Base-by-base conservation (phyloP, 768 basidiomycete genomes). In the Mycena rosella region DNA sequence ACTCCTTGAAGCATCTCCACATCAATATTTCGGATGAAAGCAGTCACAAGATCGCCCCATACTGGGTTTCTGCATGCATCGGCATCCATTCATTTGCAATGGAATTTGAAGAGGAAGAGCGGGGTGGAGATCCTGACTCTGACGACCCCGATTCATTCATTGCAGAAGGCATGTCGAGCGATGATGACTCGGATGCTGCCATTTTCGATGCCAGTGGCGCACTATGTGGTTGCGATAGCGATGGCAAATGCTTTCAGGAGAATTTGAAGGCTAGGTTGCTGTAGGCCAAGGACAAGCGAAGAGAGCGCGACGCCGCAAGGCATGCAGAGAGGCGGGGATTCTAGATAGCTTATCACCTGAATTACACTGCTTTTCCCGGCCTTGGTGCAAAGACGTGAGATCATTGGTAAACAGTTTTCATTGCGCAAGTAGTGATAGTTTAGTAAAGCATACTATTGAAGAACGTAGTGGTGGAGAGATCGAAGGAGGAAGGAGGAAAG, bases 21-120 rank as follows among this genome's bases (percentile, higher is more conserved):
- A 49, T 63, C 15, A 38, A 42, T 20, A 68, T 68, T 17, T n/a
- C 24, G 6, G 55, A 68, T 18, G 60, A 34, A n/a, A 15, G 13
- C 11, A 30, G 53, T 3, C 78, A 78, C 66, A 71, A 72, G 17
- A 58, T 69, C 40, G 78, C 75, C 14, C 72, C 71, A 24, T 69
- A 74, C 26, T 78, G 78, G 77, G 55, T 77, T 17, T 59, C 55
- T 2, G 73, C 76, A 20, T 78, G 78, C 36, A 60, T 78, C 17
- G 73, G 51, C 6, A 36, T 74, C 4, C 77, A 78, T 54, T 42
- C 67, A 0, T 73, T 78, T 61, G 74, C 72, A 17, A 63, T 74
- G 70, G 56, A 69, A 22, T 68, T 70, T 30, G 73, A 78, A 47
- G 76, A 54, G 10, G 34, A 68, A 42, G 72, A 76, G 40, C 34